Evolutionary conservation across 73 alveolate genomes (phyloP).

Genomic region (Stentor coeruleus): DNA sequence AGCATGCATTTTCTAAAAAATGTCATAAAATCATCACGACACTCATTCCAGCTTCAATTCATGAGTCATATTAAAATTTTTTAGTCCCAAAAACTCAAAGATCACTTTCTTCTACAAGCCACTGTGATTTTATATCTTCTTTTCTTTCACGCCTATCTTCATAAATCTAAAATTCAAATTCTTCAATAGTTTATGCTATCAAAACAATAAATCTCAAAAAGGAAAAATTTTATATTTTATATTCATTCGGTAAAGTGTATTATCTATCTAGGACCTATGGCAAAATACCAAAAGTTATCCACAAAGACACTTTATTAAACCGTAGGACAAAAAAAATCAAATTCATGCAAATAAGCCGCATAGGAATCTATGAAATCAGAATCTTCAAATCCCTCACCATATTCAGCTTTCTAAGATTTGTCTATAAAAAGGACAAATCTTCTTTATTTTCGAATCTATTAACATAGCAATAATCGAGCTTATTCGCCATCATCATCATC

Average conservation of each 20-base stretch:
- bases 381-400: constrained; percentile 33
- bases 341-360: constrained; percentile 25
- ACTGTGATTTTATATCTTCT: too few relatives aligned
- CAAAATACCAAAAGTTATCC: constrained; percentile 32
- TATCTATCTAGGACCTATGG: constrained; percentile 33
- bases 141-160: too few relatives aligned
- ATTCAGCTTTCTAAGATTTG: constrained; percentile 33
- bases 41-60: too few relatives aligned
- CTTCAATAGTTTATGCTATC: not conserved
- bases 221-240: not conserved
- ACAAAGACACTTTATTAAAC: constrained; percentile 2
- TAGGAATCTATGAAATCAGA: constrained; percentile 41
- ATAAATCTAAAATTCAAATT: not conserved
- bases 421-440: constrained; percentile 28
- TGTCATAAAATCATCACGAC: too few relatives aligned
- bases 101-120: too few relatives aligned
- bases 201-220: constrained; percentile 1
- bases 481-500: constrained; percentile 23
- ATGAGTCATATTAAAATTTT: too few relatives aligned
- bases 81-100: too few relatives aligned
- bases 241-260: constrained; percentile 29
- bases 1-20: too few relatives aligned
- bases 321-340: constrained; percentile 42
- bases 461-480: constrained; percentile 41
- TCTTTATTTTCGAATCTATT: constrained; percentile 45